Evolutionary conservation across 2,329 filamentous ascomycete genomes (phyloP).

Genomic region (Apiospora pterosperma): DNA sequence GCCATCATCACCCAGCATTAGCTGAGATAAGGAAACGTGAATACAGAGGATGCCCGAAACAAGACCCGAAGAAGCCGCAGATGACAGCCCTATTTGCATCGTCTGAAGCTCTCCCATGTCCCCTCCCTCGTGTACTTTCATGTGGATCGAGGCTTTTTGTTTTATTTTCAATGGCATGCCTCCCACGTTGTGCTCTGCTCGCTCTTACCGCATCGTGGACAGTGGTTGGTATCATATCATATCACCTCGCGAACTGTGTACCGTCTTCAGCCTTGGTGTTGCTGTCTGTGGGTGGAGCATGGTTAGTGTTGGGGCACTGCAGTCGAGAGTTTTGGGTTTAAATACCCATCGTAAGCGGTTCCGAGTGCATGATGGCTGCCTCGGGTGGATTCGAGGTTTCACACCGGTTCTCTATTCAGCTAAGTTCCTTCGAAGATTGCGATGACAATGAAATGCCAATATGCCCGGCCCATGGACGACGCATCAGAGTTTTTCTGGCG

Average conservation of each 20-base stretch:
- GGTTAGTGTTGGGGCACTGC: background rate
- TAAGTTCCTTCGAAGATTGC: background rate
- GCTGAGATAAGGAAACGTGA: background rate
- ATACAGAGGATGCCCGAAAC: background rate
- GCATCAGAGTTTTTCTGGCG: background rate
- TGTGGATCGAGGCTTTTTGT: background rate
- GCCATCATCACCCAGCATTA: background rate
- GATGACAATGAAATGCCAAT: background rate
- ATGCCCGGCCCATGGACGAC: background rate
- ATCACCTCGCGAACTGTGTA: background rate
- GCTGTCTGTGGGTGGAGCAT: background rate
- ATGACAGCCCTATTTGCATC: background rate
- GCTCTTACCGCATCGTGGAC: background rate
- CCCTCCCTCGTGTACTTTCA: background rate
- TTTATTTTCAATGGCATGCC: background rate
- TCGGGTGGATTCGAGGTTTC: background rate
- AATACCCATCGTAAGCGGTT: background rate
- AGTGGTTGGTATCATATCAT: background rate
- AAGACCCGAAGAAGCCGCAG: background rate
- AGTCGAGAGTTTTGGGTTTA: slow-evolving; percentile 1
- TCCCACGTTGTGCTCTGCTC: too few species aligned
- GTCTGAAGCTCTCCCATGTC: background rate
- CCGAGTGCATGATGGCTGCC: slow-evolving; percentile 1
- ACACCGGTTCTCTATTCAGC: background rate
- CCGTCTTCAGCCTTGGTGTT: background rate